Percentiles rank a stretch among this genome's conserved stretches.
Evolutionary conservation across 108 stramenopile genomes (phyloP).

Genomic region (Cyclotella baltica): DNA sequence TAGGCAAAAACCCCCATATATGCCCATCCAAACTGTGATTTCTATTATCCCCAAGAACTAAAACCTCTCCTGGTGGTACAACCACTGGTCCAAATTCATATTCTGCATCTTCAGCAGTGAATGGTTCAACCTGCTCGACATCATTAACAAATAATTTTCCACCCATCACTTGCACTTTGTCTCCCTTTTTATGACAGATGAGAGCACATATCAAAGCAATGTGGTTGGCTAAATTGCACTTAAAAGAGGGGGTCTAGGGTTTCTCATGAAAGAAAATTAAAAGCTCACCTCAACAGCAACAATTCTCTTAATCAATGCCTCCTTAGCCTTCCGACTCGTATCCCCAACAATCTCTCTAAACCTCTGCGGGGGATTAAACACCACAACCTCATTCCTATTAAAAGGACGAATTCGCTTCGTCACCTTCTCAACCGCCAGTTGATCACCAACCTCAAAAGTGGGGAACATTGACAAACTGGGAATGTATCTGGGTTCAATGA

Average conservation of each 20-base stretch:
- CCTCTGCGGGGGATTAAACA: constrained; percentile 90
- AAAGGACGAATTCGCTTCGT: constrained; percentile 88
- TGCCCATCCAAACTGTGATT: constrained; percentile 92
- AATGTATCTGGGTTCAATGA: constrained; percentile 95
- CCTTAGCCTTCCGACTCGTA: constrained; percentile 64
- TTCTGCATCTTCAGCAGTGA: constrained; percentile 84
- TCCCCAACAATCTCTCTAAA: constrained; percentile 86
- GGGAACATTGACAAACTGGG: constrained; percentile 96
- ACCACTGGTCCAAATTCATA: constrained; percentile 89
- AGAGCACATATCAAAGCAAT: neutral
- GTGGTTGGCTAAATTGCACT: no score
- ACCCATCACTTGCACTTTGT: constrained; percentile 87
- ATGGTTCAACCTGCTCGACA: constrained; percentile 88
- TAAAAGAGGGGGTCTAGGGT: no score
- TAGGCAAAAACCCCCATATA: constrained; percentile 85
- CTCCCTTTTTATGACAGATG: constrained; percentile 64
- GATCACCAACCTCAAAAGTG: constrained; percentile 97
- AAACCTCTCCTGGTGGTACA: constrained; percentile 84
- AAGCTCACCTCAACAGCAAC: constrained; percentile 88
- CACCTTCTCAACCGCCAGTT: constrained; percentile 96
- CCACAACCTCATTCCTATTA: constrained; percentile 93
- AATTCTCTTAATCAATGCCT: constrained; percentile 96
- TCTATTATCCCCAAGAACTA: constrained; percentile 93
- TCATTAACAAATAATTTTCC: constrained; percentile 93
- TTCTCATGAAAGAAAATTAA: neutral